A percentile compares a stretch with the other conserved stretches of the same genome.
These are phyloP conservation scores for Pyropia haitanensis DNA, from an alignment of 23 red algal species.

Conservation along the genomic window DNA sequence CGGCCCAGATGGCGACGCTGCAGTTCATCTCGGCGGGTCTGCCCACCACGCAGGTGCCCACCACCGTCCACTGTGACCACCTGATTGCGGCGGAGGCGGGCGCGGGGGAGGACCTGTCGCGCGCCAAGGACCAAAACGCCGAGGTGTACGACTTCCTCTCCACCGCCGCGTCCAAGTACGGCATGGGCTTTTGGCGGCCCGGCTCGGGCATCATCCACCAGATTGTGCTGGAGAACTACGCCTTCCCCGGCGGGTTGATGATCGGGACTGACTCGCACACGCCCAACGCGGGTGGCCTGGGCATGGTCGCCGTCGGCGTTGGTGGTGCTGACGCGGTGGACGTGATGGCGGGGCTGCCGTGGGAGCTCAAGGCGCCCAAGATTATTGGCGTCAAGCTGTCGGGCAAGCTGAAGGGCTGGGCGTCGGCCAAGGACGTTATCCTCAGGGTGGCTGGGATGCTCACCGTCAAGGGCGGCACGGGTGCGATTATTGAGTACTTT, in stretches of 20 bases:
- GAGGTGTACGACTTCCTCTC: conserved; percentile 97
- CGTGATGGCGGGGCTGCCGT: conserved; percentile 97
- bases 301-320: conserved; percentile 90
- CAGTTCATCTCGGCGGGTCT: conserved; percentile 92
- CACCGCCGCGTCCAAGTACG: conserved; percentile 81
- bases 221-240: conserved; percentile 99
- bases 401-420: conserved; percentile 83
- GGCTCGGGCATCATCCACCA: conserved; percentile 99
- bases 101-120: conserved; percentile 66
- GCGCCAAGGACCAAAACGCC: conserved; percentile 73
- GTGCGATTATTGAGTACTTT: conserved; percentile 98
- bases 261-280: conserved; percentile 99
- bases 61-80: conserved; percentile 98
- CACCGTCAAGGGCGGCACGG: conserved; percentile 98
- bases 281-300: conserved; percentile 95
- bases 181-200: conserved; percentile 97
- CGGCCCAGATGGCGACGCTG: conserved; percentile 96
- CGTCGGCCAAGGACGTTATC: conserved; percentile 91
- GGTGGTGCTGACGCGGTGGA: conserved; percentile 99
- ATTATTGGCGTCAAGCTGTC: conserved; percentile 95
- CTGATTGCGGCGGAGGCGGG: conserved; percentile 88
- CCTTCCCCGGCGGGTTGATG: conserved; percentile 95
- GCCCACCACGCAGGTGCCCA: conserved; percentile 69
- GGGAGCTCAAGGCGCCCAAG: conserved; percentile 98
- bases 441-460: conserved; percentile 96